phyloP scores from a whole-genome alignment of 441 rosid genomes.

The Erodium chrysanthum region DNA sequence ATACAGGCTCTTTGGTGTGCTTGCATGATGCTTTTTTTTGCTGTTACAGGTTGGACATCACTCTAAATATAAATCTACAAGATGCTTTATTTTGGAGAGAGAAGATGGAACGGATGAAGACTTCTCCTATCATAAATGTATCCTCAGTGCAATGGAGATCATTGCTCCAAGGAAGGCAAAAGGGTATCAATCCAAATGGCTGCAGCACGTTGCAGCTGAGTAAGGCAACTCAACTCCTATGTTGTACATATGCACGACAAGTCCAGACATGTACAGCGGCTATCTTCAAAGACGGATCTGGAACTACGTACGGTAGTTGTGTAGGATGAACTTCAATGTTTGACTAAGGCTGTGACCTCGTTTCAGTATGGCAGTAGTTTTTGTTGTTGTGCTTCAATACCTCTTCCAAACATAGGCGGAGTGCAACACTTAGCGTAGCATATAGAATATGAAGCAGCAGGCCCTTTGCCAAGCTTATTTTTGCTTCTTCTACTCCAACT shows the following conservation, averaged over 20 bases:
- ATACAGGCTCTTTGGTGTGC: not conserved
- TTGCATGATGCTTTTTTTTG: not conserved
- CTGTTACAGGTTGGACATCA: constrained; percentile 55
- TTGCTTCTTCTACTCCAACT: constrained; percentile 81
- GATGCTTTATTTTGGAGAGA: constrained; percentile 67
- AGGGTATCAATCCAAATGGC: constrained; percentile 37
- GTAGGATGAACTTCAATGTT: not conserved
- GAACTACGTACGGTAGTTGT: not conserved
- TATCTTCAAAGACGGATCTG: not conserved
- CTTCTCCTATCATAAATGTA: constrained; percentile 82
- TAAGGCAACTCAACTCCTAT: constrained; percentile 4
- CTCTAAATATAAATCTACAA: constrained; percentile 40
- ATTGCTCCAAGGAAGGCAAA: constrained; percentile 52
- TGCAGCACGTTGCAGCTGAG: constrained; percentile 9
- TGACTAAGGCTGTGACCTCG: not conserved
- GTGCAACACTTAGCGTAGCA: too few species aligned
- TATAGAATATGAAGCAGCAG: not conserved
- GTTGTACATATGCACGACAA: constrained; percentile 11
- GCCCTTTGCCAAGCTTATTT: constrained; percentile 57
- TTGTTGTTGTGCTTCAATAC: not conserved
- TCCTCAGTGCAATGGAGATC: constrained; percentile 56
- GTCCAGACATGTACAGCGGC: not conserved
- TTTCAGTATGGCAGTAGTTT: not conserved
- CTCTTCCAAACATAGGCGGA: too few species aligned
- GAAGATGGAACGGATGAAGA: constrained; percentile 60